A percentile compares a stretch with the other conserved stretches of the same genome.
phyloP scores from a whole-genome alignment of 169 alveolate genomes.

The Plasmodium fragile region DNA sequence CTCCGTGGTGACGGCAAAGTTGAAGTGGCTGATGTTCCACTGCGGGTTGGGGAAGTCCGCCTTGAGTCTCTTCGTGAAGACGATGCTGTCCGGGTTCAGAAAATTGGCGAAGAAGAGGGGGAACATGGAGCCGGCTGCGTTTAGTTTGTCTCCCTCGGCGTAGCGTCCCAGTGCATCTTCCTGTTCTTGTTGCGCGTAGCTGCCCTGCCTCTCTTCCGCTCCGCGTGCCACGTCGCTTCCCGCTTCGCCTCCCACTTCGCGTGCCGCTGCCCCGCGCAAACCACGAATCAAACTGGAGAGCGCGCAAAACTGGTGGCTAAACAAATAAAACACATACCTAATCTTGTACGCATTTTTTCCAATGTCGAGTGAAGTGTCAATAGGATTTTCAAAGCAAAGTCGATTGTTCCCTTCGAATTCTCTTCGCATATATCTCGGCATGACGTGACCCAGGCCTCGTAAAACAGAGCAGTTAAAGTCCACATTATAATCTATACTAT shows the following conservation, averaged over 20 bases:
- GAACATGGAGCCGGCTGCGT: neutral
- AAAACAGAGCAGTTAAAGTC: conserved; percentile 77
- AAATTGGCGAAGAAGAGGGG: conserved; percentile 55
- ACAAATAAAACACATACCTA: conserved; percentile 77
- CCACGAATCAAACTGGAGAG: neutral
- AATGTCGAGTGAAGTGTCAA: conserved; percentile 50
- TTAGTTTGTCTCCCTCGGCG: conserved; percentile 8
- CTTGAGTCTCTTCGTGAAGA: conserved; percentile 50
- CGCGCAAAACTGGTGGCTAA: conserved; percentile 33
- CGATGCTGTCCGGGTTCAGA: conserved; percentile 40
- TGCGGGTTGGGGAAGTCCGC: conserved; percentile 18
- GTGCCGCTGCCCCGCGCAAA: neutral
- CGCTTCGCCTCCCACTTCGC: neutral
- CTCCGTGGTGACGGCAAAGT: conserved; percentile 2
- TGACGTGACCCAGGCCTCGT: conserved; percentile 83
- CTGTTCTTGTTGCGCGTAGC: neutral
- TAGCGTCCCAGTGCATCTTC: neutral
- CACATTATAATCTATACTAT: conserved; percentile 80
- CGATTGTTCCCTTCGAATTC: conserved; percentile 26
- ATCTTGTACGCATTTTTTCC: conserved; percentile 68
- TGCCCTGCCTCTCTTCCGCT: neutral
- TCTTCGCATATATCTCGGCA: conserved; percentile 78
- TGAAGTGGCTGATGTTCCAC: conserved; percentile 40
- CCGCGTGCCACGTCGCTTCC: neutral
- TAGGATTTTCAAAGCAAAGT: conserved; percentile 80